Conservation (phyloP, 2,329 filamentous ascomycete species). For the Sordariomycetes sp. region DNA sequence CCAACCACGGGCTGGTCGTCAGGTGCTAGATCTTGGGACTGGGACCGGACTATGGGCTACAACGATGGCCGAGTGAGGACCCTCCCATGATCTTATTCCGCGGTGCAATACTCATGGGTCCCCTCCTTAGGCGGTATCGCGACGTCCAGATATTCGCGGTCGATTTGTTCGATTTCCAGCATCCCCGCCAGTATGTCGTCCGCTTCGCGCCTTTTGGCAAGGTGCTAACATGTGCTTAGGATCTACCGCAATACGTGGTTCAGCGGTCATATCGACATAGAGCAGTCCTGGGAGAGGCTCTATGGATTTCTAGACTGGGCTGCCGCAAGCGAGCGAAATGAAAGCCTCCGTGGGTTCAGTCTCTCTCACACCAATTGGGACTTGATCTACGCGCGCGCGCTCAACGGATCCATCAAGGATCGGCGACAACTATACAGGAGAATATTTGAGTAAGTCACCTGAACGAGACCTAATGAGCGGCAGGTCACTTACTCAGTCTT, state of each 20-base stretch:
- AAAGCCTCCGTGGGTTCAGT: not conserved
- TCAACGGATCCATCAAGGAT: conserved; percentile 64
- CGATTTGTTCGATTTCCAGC: conserved; percentile 25
- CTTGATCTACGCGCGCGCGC: conserved; percentile 72
- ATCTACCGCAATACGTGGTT: conserved; percentile 1
- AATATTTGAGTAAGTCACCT: conserved; percentile 46
- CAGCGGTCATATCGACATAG: conserved; percentile 56
- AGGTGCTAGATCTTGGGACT: conserved; percentile 61
- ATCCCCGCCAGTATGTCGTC: conserved; percentile 23
- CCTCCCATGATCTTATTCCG: not conserved
- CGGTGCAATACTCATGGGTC: not conserved
- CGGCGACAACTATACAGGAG: conserved; percentile 69
- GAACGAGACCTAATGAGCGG: no score
- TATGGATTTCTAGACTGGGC: conserved; percentile 4
- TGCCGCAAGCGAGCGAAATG: not conserved
- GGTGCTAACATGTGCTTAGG: not conserved
- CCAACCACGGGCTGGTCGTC: conserved; percentile 10
- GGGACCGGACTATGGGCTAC: conserved; percentile 90
- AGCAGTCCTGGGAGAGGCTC: conserved; percentile 53
- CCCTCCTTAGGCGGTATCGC: conserved; percentile 6
- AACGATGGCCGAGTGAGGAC: conserved; percentile 64
- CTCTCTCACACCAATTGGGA: conserved; percentile 50
- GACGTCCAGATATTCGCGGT: conserved; percentile 23
- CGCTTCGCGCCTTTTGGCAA: not conserved
- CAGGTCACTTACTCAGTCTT: not conserved